Evolutionary conservation across 2,329 filamentous ascomycete species (phyloP).

Genomic region (Colletotrichum lentis): DNA sequence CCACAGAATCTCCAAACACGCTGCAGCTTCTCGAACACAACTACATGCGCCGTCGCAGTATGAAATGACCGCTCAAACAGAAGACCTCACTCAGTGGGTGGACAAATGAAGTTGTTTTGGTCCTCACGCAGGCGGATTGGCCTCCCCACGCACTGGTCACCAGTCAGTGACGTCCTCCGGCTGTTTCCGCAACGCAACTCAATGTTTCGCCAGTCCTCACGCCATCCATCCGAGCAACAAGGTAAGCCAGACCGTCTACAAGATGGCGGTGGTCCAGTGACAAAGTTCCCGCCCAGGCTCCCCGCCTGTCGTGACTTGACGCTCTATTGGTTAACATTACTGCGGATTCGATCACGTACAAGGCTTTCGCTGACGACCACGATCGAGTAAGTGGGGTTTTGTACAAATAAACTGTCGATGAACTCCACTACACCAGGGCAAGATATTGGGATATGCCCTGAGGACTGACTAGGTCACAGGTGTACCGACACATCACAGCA

Average conservation of each 20-base stretch:
- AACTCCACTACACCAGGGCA: constrained; percentile 20
- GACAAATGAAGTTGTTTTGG: background rate
- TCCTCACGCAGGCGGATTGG: background rate
- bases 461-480: constrained; percentile 10
- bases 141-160: constrained; percentile 5
- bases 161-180: background rate
- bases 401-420: constrained; percentile 1
- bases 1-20: constrained; percentile 19
- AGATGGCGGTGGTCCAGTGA: constrained; percentile 20
- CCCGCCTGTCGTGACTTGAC: constrained; percentile 5
- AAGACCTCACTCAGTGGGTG: background rate
- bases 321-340: background rate
- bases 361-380: constrained; percentile 14
- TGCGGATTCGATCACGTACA: background rate
- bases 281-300: constrained; percentile 10
- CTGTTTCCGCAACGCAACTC: background rate
- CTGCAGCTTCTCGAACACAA: constrained; percentile 12
- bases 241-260: constrained; percentile 1
- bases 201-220: background rate
- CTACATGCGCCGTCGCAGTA: constrained; percentile 4
- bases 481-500: constrained; percentile 5
- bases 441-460: constrained; percentile 29
- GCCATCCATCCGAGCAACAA: background rate
- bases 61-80: background rate
- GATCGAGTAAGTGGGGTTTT: constrained; percentile 14